Base-by-base conservation (phyloP, 331 rosid species). In the Rosa hybrid region DNA sequence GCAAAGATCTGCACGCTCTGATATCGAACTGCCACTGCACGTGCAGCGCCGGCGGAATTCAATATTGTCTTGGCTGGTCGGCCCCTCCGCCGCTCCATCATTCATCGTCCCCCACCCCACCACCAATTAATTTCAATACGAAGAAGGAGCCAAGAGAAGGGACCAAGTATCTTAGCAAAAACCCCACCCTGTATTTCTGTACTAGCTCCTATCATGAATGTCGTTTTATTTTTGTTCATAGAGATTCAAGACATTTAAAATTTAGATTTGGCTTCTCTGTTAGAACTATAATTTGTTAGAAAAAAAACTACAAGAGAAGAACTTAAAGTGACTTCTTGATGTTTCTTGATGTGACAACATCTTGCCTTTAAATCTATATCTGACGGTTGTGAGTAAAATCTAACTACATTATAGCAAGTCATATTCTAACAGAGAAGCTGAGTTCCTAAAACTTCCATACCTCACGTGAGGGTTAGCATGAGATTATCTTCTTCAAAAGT, bases 31-130 rank as follows among this genome's bases (percentile, higher is more conserved):
- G 62, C 64, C 64, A 30, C 70, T 65, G 21, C 71, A 65, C 71
- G 45, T 34, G 45, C 71, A 65, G 45, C 71, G 71, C 71, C 71
- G 45, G 45, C 45, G 71, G 21, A 65, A 65, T 34, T 65, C n/a
- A 65, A 65, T 65, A 12, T 12, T 6, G n/a, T 65, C 71, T 34
- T 65, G 45, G 71, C 45, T 41, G 68, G 17, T 27, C 18, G 68
- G 68, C 70, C 44, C 45, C 44, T 65, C 71, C 21, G 71, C 71
- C 71, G 12, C 71, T 65, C 70, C 12, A 65, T 65, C 45, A 65
- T 34, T 64, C 71, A 30, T 30, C 20, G 41, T 16, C 21, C 41
- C 69, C 8, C 17, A 8, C 69, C n/a, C 67, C 41, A 25, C 41
- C 67, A 25, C 68, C 8, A 25, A 23, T 62, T 23, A 8, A 62